Evolutionary conservation across 371 early-diverging fungal species (phyloP), one percentile per base, ranked within the genome.

Genomic region (Entomophthora muscae): DNA sequence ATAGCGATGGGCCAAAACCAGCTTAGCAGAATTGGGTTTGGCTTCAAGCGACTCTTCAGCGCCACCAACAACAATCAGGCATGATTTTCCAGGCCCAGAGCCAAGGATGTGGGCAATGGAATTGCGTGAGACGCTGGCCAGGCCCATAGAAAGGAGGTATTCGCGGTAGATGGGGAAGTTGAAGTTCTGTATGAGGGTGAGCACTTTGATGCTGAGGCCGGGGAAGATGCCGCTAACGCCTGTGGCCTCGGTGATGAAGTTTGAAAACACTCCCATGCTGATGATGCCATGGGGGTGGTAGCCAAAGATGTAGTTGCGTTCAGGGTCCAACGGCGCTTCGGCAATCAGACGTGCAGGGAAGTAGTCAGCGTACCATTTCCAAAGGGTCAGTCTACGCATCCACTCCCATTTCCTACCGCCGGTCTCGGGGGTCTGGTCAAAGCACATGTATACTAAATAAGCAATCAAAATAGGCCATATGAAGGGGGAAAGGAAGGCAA

Each of bases 281-380:
- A n/a, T n/a, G n/a, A n/a, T n/a, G n/a, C n/a, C n/a, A n/a, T n/a
- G n/a, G n/a, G n/a, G n/a, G n/a, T n/a, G n/a, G n/a, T n/a, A n/a
- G n/a, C n/a, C n/a, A n/a, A n/a, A n/a, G n/a, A n/a, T n/a, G n/a
- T n/a, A n/a, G n/a, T n/a, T n/a, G n/a, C n/a, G n/a, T n/a, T n/a
- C n/a, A n/a, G n/a, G n/a, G n/a, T n/a, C n/a, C n/a, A n/a, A n/a
- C n/a, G n/a, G n/a, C n/a, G n/a, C n/a, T n/a, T n/a, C n/a, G n/a
- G n/a, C n/a, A n/a, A n/a, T n/a, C n/a, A n/a, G n/a, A n/a, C n/a
- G n/a, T n/a, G n/a, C n/a, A n/a, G n/a, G n/a, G n/a, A n/a, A n/a
- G n/a, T n/a, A n/a, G n/a, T 81, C 82, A 1, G 80, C 79, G 69
- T 88, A 79, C 70, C 84, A 83, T 32, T 65, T 76, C 92, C 92